A percentile compares a stretch with the other conserved stretches of the same genome.
phyloP scores from a whole-genome alignment of 2,329 filamentous ascomycete genomes.

The Trichoderma gracile region DNA sequence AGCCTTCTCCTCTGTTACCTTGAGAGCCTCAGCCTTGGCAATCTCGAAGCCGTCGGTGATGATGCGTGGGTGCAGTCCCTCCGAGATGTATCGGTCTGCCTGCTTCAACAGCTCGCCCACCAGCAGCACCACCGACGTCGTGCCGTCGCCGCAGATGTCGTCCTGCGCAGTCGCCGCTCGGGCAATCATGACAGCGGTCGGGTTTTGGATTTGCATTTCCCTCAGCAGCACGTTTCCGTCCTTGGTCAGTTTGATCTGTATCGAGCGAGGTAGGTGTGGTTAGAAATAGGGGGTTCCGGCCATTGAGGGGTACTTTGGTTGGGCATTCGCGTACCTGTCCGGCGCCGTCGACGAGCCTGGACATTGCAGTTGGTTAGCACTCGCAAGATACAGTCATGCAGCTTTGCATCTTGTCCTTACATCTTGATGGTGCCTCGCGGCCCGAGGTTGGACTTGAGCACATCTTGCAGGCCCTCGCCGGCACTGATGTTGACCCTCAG shows the following conservation, averaged over 20 bases:
- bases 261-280: conserved; percentile 26
- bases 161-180: conserved; percentile 93
- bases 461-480: conserved; percentile 89
- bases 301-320: conserved; percentile 33
- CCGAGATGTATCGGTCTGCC: conserved; percentile 91
- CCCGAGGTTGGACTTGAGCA: conserved; percentile 93
- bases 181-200: conserved; percentile 84
- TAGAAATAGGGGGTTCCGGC: conserved; percentile 33
- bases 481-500: conserved; percentile 95
- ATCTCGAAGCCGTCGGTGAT: conserved; percentile 98
- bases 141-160: conserved; percentile 97
- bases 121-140: conserved; percentile 91
- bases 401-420: conserved; percentile 48
- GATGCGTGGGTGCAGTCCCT: conserved; percentile 94
- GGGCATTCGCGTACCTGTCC: conserved; percentile 57
- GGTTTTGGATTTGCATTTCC: conserved; percentile 95
- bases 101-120: conserved; percentile 98
- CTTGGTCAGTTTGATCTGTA: conserved; percentile 95
- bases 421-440: conserved; percentile 96
- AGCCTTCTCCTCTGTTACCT: conserved; percentile 52
- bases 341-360: conserved; percentile 67
- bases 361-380: conserved; percentile 13
- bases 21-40: conserved; percentile 88
- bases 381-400: background rate
- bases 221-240: conserved; percentile 86